Conservation (phyloP, 306 rosid genomes). For the Cicer chorassanicum region DNA sequence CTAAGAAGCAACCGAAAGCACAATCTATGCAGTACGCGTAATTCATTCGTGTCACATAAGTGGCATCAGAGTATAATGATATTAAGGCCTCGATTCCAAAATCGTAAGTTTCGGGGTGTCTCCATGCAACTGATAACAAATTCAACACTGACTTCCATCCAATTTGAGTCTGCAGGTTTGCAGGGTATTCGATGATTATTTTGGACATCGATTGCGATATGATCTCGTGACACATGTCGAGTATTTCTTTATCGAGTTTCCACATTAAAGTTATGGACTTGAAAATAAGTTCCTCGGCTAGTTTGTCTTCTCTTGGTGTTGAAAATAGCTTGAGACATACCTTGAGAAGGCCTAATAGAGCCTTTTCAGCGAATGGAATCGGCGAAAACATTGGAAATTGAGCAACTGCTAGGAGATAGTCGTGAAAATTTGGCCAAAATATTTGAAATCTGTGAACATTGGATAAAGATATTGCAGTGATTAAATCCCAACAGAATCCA, state of each 20-base stretch:
- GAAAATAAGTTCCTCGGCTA: slow-evolving; percentile 78
- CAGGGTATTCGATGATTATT: slow-evolving; percentile 65
- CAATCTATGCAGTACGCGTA: slow-evolving; percentile 73
- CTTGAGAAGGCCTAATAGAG: slow-evolving; percentile 65
- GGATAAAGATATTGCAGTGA: slow-evolving; percentile 59
- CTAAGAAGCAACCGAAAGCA: slow-evolving; percentile 76
- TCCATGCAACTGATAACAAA: slow-evolving; percentile 70
- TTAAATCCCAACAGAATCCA: slow-evolving; percentile 91
- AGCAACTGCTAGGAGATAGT: slow-evolving; percentile 67
- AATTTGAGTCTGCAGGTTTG: slow-evolving; percentile 69
- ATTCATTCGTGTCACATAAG: slow-evolving; percentile 54
- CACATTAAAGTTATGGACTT: slow-evolving; percentile 88
- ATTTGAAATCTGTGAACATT: slow-evolving; percentile 65
- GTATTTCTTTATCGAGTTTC: slow-evolving; percentile 88
- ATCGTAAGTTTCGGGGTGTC: slow-evolving; percentile 74
- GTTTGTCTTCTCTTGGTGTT: slow-evolving; percentile 56
- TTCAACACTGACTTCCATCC: slow-evolving; percentile 90
- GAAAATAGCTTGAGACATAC: slow-evolving; percentile 67
- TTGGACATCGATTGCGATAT: slow-evolving; percentile 63
- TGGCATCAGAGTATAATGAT: slow-evolving; percentile 63
- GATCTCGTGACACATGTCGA: slow-evolving; percentile 67
- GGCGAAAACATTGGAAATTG: slow-evolving; percentile 90
- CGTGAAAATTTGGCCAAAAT: slow-evolving; percentile 82
- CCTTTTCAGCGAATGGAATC: slow-evolving; percentile 84
- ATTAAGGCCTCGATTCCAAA: slow-evolving; percentile 72